Evolutionary conservation across 805 yeast genomes (phyloP), one percentile per base, ranked within the genome.

Genomic region (Clavispora fructus): DNA sequence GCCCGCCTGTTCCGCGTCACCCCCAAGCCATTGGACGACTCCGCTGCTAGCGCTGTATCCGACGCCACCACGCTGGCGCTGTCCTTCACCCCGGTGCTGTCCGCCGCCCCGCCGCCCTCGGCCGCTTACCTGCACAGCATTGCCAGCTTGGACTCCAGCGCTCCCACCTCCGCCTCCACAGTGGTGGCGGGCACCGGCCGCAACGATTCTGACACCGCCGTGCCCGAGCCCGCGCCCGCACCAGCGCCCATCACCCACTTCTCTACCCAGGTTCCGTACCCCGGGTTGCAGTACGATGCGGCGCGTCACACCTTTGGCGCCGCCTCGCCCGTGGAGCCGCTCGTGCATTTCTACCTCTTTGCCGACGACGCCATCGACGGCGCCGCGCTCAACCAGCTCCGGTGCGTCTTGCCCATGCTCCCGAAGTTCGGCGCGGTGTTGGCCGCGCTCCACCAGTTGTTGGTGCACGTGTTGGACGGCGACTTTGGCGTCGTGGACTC

Each of bases 331-430:
- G 58, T 79, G 10, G 97, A 90, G 61, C 78, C 90, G 40, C 71
- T 90, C 32, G 79, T 91, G 46, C 97, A 91, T 64, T 77, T 86
- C 3, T 68, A 87, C 25, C 61, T 89, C 13, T 70, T 69, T 45
- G 55, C 56, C 28, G 50, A 51, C 19, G 37, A 48, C 26, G 48
- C 48, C n/a, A 53, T 5, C 5, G 23, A 19, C 23, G 23, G 51
- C 17, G 41, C 47, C 38, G 48, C 46, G 19, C 35, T 47, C 14
- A 49, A 14, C 45, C 63, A 43, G 30, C 46, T 54, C n/a, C 55
- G 61, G 26, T 50, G 57, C 14, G 59, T 62, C 6, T 50, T 71
- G 38, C 77, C 77, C 0, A 49, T 72, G 16, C 57, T 68, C 37
- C 68, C 74, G 8, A 53, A 60, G 40, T 67, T 71, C 43, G 67